Base-by-base conservation (phyloP, 208 protist species). In the Acanthamoeba lenticulata region DNA sequence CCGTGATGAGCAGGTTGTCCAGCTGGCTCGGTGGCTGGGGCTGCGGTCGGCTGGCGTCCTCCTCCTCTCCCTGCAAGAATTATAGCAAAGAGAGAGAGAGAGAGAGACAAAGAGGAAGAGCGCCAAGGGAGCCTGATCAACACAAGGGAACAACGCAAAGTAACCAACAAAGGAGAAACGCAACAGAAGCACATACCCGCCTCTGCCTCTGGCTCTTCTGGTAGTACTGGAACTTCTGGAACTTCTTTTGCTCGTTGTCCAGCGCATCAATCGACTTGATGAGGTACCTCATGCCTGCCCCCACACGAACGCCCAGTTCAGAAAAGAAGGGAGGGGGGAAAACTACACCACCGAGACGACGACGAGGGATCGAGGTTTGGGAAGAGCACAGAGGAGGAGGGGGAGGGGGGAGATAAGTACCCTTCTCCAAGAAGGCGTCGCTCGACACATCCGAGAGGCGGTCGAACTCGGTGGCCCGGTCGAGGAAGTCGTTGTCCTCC, bases 1-100 rank as follows among this genome's bases (percentile, higher is more conserved):
- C 94, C 2, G 96, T 95, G 77, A 97, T 55, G 5, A 98, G 92
- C 17, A 98, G 81, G 24, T 72, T 65, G 47, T 97, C 96, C 24
- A 97, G 93, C 34, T 95, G 96, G 32, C 81, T 95, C 13, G 96
- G 96, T 79, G 52, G 72, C 49, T 81, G 36, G 69, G 52, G 36
- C 32, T 40, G 40, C 42, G 24, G n/a, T 40, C 36, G 45, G 32
- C 29, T 36, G 57, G 3, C 17, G 38, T 93, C 77, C 29, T 55
- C 47, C 60, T 85, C 65, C 49, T 94, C 42, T 52, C 49, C 38
- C 67, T 93, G 89, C n/a, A n/a, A n/a, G n/a, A n/a, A n/a, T n/a
- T 69, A 38, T 5, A 24, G 17, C 29, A 90, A 62, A 65, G 32
- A 36, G 52, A 38, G 40, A 86, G 57, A 94, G 36, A 34, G 29